Evolutionary conservation across 306 rosid genomes (phyloP).

Genomic region (Sicyos edulis): DNA sequence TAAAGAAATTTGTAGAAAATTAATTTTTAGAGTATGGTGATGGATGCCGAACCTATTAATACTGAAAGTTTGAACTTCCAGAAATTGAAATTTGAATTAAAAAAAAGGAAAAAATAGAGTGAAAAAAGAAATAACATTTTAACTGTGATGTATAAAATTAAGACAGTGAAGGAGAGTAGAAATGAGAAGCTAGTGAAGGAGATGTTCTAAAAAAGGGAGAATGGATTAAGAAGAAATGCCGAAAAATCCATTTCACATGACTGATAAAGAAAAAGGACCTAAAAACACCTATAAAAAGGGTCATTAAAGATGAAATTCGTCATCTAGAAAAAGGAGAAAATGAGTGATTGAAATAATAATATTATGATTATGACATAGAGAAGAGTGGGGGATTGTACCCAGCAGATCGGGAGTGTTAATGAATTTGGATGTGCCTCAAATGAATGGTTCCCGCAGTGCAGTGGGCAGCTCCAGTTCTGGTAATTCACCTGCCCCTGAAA

Average conservation of each 20-base stretch:
- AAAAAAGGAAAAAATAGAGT: conserved; percentile 42
- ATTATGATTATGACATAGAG: neutral
- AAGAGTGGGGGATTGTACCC: neutral
- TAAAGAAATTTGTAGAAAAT: too few species aligned
- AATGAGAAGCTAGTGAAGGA: too few species aligned
- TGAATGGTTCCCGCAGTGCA: conserved; percentile 63
- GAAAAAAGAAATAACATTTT: too few species aligned
- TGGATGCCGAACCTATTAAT: too few species aligned
- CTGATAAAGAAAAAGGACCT: neutral
- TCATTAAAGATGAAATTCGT: neutral
- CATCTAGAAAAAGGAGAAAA: neutral
- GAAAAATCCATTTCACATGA: neutral
- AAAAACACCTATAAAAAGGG: neutral
- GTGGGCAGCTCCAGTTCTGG: conserved; percentile 73
- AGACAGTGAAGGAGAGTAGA: too few species aligned
- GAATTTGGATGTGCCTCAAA: conserved; percentile 29
- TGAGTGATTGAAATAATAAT: neutral
- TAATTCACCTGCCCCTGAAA: conserved; percentile 47
- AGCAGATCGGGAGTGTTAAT: neutral
- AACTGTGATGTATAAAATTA: too few species aligned
- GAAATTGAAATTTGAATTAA: conserved; percentile 39
- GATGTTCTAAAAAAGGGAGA: neutral
- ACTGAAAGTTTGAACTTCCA: conserved; percentile 4
- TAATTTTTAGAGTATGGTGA: too few species aligned
- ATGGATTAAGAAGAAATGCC: neutral